Conservation (phyloP, 1,139 yeast genomes). For the Suhomyces wounanorum region DNA sequence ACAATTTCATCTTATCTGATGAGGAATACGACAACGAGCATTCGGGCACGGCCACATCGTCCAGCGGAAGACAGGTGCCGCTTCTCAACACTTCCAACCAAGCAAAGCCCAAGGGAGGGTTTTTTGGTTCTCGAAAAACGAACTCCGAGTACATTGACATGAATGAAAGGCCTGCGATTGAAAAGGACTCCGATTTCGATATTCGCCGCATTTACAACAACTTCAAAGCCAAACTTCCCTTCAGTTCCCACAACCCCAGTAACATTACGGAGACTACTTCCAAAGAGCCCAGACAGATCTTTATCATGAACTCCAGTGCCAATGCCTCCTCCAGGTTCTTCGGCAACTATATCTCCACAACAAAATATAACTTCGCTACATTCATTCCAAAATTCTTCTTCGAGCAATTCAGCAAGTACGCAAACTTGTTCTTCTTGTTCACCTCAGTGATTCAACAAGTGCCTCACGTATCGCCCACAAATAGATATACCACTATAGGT, state of each 20-base stretch:
- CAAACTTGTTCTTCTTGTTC: slow-evolving; percentile 89
- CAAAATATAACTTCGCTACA: slow-evolving; percentile 94
- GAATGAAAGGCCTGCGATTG: slow-evolving; percentile 14
- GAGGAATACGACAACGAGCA: slow-evolving; percentile 29
- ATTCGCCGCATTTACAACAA: slow-evolving; percentile 55
- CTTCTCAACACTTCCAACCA: slow-evolving; percentile 25
- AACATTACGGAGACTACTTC: slow-evolving; percentile 7
- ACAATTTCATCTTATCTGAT: slow-evolving; percentile 37
- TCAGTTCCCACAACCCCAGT: slow-evolving; percentile 14
- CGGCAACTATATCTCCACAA: slow-evolving; percentile 90
- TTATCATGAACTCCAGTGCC: slow-evolving; percentile 59
- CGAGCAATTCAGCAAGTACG: slow-evolving; percentile 96
- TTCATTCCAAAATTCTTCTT: slow-evolving; percentile 91
- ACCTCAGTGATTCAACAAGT: slow-evolving; percentile 96
- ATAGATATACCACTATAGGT: slow-evolving; percentile 92
- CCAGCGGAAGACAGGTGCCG: slow-evolving; percentile 26
- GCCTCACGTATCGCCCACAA: slow-evolving; percentile 95
- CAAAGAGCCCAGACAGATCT: slow-evolving; percentile 64
- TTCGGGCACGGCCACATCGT: slow-evolving; percentile 2
- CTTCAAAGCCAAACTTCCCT: slow-evolving; percentile 40
- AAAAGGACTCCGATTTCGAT: slow-evolving; percentile 49
- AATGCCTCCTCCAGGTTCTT: slow-evolving; percentile 61
- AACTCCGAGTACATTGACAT: slow-evolving; percentile 20
- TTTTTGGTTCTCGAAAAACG: slow-evolving; percentile 15
- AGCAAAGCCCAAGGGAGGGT: slow-evolving; percentile 17